phyloP scores from a whole-genome alignment of 169 alveolate genomes.

The Plasmodium coatneyi region DNA sequence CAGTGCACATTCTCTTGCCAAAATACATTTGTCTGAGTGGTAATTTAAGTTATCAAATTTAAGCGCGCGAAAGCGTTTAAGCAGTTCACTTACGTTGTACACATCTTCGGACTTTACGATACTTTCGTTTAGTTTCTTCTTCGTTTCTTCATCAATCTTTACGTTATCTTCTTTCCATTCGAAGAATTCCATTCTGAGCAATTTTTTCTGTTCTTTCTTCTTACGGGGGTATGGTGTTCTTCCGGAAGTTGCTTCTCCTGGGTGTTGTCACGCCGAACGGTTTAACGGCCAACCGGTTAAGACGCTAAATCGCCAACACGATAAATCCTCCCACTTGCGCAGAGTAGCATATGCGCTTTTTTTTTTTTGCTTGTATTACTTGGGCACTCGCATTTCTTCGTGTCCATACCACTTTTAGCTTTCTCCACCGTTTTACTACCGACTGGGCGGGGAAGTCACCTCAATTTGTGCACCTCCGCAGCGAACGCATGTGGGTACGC shows the following conservation, averaged over 20 bases:
- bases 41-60: slow-evolving; percentile 65
- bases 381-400: background rate
- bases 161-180: slow-evolving; percentile 37
- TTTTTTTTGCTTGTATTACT: too few species aligned
- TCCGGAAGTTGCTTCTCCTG: background rate
- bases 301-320: background rate
- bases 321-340: background rate
- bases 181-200: slow-evolving; percentile 25
- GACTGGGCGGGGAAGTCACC: too few species aligned
- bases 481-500: background rate
- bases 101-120: slow-evolving; percentile 26
- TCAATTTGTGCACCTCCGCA: too few species aligned
- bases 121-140: slow-evolving; percentile 16
- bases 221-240: background rate
- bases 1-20: slow-evolving; percentile 45
- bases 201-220: background rate
- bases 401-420: background rate
- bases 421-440: background rate
- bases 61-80: slow-evolving; percentile 24
- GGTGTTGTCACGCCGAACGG: background rate
- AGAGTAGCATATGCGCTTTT: background rate
- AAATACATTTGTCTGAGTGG: slow-evolving; percentile 47
- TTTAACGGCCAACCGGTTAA: background rate
- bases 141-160: slow-evolving; percentile 12
- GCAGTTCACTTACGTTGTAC: background rate